Evolutionary conservation across 441 rosid species (phyloP), one percentile per base, ranked within the genome.

Genomic region (Erodium texanum): DNA sequence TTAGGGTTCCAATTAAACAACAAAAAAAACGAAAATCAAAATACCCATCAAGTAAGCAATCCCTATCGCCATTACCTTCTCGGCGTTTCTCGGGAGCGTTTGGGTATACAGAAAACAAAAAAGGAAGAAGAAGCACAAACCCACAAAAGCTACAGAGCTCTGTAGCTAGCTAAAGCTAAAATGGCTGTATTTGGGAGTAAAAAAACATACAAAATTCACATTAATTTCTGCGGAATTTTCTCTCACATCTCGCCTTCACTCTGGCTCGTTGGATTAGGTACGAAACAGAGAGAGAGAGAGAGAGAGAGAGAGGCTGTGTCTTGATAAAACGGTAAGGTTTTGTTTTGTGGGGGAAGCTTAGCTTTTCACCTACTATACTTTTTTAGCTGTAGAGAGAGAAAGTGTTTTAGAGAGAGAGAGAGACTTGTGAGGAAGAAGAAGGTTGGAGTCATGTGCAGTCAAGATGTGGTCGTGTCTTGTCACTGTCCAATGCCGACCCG

Each of bases 361-460:
- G 89, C 90, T 81, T 88, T 87, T 74, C 82, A 87, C 90, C 86
- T 29, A 80, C 86, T 82, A 24, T 41, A 11, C 59, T 69, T 23
- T 23, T 59, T 12, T 23, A 59, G 64, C 16, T 59, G 64, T 59
- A 59, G 32, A 20, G 16, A 59, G 64, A 56, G 62, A 56, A 19
- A 18, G 62, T 19, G 48, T 41, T 41, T 8, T 12, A 62, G 74
- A 16, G 61, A 54, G 62, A 8, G 66, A 43, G 68, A 68, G 72
- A 36, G 81, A 62, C 67, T 68, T 59, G 73, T 27, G 75, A 73
- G 50, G 82, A 66, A 45, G 59, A 52, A 54, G 32, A 23, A 59
- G 64, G 64, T 59, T 59, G 64, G 72, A 65, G 76, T 84, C 74
- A 19, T 69, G 64, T 78, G 24, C 29, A 62, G 82, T 82, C 79